Conservation (phyloP, 768 basidiomycete species). For the Rhodotorula diobovata region DNA sequence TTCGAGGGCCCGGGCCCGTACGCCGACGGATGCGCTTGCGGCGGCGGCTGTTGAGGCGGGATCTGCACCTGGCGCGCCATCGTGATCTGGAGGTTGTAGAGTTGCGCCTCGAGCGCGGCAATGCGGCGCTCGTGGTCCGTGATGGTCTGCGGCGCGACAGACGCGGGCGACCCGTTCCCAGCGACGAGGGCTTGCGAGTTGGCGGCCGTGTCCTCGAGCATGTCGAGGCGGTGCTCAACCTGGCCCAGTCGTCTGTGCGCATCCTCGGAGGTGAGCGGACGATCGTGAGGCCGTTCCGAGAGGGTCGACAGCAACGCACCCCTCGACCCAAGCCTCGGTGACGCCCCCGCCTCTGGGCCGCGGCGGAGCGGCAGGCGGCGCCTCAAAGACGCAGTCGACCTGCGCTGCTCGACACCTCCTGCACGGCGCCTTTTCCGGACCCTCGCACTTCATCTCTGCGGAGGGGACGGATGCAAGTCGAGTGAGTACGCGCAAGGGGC, state of each 20-base stretch:
- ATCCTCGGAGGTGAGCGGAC: too few relatives aligned
- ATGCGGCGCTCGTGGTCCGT: constrained; percentile 32
- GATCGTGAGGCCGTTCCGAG: too few relatives aligned
- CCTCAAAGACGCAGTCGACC: constrained; percentile 36
- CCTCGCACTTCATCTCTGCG: constrained; percentile 37
- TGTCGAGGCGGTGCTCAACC: constrained; percentile 20
- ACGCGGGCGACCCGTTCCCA: background rate
- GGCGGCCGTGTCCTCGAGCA: constrained; percentile 12
- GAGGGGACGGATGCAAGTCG: background rate
- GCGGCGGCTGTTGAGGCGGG: background rate
- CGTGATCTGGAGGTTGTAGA: constrained; percentile 27
- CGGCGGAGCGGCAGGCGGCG: constrained; percentile 18
- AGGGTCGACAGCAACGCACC: background rate
- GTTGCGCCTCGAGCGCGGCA: constrained; percentile 31
- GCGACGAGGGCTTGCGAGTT: background rate
- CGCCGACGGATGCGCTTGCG: background rate
- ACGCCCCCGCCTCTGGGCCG: constrained; percentile 4
- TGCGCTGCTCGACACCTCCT: constrained; percentile 24
- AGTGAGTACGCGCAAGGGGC: too few relatives aligned
- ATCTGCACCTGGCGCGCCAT: background rate
- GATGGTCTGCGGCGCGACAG: background rate
- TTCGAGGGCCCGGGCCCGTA: background rate
- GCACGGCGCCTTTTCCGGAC: constrained; percentile 32
- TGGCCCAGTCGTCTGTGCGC: constrained; percentile 8
- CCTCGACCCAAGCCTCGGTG: constrained; percentile 24